These are phyloP conservation scores for Phaseolus coccineus DNA, from an alignment of 331 rosid genomes.

Conservation along the genomic window DNA sequence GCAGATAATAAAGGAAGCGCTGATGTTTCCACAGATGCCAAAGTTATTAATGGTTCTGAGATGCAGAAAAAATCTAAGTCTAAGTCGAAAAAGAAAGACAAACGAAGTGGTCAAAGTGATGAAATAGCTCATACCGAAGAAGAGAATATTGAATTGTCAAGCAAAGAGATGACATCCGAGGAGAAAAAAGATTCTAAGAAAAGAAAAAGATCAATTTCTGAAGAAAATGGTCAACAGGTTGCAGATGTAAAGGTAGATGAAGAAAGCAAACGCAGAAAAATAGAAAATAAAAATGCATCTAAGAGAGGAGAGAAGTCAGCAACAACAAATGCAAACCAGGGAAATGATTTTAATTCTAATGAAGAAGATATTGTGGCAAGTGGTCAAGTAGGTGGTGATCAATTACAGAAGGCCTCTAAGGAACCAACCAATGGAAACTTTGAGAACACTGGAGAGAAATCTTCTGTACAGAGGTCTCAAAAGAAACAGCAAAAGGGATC, in stretches of 20 bases:
- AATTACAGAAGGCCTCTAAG: slow-evolving; percentile 33
- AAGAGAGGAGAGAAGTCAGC: not conserved
- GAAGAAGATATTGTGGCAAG: not conserved
- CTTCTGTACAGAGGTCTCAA: slow-evolving; percentile 49
- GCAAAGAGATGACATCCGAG: slow-evolving; percentile 39
- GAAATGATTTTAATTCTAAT: not conserved
- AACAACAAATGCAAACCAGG: too few relatives aligned
- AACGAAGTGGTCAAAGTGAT: slow-evolving; percentile 47
- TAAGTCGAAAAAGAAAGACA: slow-evolving; percentile 65
- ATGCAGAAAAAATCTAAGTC: slow-evolving; percentile 58
- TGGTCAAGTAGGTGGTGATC: slow-evolving; percentile 12
- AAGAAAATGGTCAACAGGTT: slow-evolving; percentile 54
- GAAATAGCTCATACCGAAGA: slow-evolving; percentile 43
- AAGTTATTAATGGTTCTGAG: slow-evolving; percentile 46
- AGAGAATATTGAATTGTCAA: slow-evolving; percentile 43
- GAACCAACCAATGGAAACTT: slow-evolving; percentile 36
- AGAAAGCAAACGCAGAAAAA: slow-evolving; percentile 64
- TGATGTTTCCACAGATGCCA: slow-evolving; percentile 41
- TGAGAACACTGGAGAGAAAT: slow-evolving; percentile 55
- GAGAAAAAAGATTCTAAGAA: slow-evolving; percentile 68
- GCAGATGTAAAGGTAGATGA: slow-evolving; percentile 56
- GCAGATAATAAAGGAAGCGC: slow-evolving; percentile 47
- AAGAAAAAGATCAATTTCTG: slow-evolving; percentile 70
- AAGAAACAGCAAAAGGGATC: slow-evolving; percentile 68
- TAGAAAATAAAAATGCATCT: slow-evolving; percentile 48